Percentiles rank a stretch among this genome's conserved stretches.
phyloP scores from a whole-genome alignment of 176 grass and related monocot genomes.

The Juncus inflexus region DNA sequence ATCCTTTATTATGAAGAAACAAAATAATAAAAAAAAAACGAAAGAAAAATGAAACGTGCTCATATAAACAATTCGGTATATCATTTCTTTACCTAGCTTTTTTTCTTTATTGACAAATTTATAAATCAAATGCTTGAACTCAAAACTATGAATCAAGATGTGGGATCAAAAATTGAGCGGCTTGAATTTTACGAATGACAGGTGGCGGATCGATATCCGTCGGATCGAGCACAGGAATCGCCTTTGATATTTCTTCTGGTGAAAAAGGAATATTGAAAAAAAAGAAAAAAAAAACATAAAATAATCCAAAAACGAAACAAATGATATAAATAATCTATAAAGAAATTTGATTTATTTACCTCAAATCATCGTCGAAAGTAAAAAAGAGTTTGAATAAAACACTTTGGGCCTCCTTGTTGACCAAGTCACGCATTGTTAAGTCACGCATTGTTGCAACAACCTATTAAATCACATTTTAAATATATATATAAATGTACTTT shows the following conservation, averaged over 20 bases:
- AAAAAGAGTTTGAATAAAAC: slow-evolving; percentile 80
- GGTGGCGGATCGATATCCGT: slow-evolving; percentile 55
- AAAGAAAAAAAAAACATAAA: no score
- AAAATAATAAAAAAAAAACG: no score
- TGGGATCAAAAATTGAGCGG: slow-evolving; percentile 52
- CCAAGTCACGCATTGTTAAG: no score
- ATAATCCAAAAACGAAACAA: no score
- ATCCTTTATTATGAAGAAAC: no score
- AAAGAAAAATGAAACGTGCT: no score
- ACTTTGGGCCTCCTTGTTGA: slow-evolving; percentile 67
- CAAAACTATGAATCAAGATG: slow-evolving; percentile 47
- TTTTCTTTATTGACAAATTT: no score
- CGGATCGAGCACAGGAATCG: slow-evolving; percentile 57
- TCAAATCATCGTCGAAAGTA: slow-evolving; percentile 86
- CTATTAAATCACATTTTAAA: slow-evolving; percentile 21
- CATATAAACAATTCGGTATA: no score
- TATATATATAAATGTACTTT: not conserved
- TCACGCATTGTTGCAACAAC: slow-evolving; percentile 75
- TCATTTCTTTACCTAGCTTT: no score
- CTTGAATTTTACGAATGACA: slow-evolving; percentile 53
- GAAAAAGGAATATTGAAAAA: slow-evolving; percentile 92
- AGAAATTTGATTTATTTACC: no score
- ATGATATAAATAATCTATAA: no score
- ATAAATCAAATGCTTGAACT: no score
- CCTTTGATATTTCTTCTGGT: slow-evolving; percentile 71